Evolutionary conservation across 2,329 filamentous ascomycete species (phyloP).

Genomic region (Stagonosporopsis cucurbitacearum): DNA sequence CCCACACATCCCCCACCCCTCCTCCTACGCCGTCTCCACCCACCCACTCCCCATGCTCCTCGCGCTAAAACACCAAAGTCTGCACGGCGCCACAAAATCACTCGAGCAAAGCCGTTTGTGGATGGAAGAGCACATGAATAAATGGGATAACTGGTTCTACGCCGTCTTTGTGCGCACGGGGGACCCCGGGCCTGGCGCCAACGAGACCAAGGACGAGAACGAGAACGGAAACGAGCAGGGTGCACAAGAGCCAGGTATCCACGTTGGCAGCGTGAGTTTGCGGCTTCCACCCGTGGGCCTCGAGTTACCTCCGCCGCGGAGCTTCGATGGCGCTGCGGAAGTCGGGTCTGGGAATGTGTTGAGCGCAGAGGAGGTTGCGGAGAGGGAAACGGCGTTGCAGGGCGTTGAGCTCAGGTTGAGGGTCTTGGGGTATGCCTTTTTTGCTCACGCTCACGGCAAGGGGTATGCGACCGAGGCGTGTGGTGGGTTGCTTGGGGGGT

Average conservation of each 20-base stretch:
- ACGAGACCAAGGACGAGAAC: too few relatives aligned
- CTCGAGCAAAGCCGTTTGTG: constrained; percentile 27
- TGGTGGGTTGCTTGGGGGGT: constrained; percentile 25
- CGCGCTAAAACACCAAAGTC: constrained; percentile 11
- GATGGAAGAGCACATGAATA: constrained; percentile 24
- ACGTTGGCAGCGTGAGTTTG: constrained; percentile 2
- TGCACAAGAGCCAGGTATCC: background rate
- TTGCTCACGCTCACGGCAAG: constrained; percentile 27
- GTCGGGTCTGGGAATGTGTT: background rate
- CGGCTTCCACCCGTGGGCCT: background rate
- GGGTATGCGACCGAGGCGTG: constrained; percentile 40
- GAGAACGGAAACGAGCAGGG: background rate
- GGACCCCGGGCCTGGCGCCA: too few relatives aligned
- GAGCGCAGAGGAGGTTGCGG: background rate
- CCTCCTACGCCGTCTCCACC: background rate
- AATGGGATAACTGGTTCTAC: constrained; percentile 18
- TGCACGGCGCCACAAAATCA: constrained; percentile 29
- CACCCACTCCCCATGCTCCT: constrained; percentile 1
- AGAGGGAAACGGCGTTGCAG: background rate
- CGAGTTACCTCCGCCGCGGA: background rate
- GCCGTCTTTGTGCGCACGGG: constrained; percentile 29
- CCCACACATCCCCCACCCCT: background rate
- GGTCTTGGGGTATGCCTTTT: constrained; percentile 34
- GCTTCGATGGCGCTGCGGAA: background rate
- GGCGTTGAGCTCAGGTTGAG: constrained; percentile 16